Conservation (phyloP, 108 stramenopile genomes). For the Stephanodiscus minutulus region DNA sequence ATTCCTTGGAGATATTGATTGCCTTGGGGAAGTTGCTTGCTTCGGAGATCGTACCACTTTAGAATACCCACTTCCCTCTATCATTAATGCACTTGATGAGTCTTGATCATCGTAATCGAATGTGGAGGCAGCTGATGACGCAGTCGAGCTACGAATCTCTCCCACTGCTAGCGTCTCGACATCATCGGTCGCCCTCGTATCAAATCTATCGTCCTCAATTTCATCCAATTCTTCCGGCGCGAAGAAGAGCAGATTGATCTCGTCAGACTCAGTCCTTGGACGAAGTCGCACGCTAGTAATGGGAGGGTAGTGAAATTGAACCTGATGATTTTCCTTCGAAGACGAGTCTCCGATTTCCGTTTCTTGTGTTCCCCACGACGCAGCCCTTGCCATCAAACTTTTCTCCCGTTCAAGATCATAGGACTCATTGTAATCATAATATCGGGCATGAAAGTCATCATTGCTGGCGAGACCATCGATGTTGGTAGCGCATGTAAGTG, state of each 20-base stretch:
- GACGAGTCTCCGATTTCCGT: slow-evolving; percentile 4
- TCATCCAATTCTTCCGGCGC: slow-evolving; percentile 79
- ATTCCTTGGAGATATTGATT: not conserved
- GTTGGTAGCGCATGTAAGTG: slow-evolving; percentile 14
- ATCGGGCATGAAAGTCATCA: slow-evolving; percentile 2
- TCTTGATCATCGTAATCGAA: slow-evolving; percentile 13
- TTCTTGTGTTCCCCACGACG: slow-evolving; percentile 29
- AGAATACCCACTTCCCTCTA: slow-evolving; percentile 3
- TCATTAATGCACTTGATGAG: slow-evolving; percentile 1
- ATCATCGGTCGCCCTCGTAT: slow-evolving; percentile 70
- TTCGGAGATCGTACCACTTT: not conserved
- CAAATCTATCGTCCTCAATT: slow-evolving; percentile 78
- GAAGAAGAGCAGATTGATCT: slow-evolving; percentile 71
- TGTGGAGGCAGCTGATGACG: slow-evolving; percentile 16
- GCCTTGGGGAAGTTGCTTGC: not conserved
- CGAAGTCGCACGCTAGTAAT: slow-evolving; percentile 71
- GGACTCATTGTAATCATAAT: not conserved
- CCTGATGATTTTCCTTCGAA: slow-evolving; percentile 31
- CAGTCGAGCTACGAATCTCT: not conserved
- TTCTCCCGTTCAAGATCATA: slow-evolving; percentile 11
- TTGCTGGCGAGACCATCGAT: not conserved
- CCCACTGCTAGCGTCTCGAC: slow-evolving; percentile 78
- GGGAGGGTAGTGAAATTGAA: slow-evolving; percentile 81
- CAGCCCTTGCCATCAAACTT: slow-evolving; percentile 22
- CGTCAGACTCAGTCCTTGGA: slow-evolving; percentile 61